Base-by-base conservation (phyloP, 2,329 filamentous ascomycete species). In the Fusarium sp. region DNA sequence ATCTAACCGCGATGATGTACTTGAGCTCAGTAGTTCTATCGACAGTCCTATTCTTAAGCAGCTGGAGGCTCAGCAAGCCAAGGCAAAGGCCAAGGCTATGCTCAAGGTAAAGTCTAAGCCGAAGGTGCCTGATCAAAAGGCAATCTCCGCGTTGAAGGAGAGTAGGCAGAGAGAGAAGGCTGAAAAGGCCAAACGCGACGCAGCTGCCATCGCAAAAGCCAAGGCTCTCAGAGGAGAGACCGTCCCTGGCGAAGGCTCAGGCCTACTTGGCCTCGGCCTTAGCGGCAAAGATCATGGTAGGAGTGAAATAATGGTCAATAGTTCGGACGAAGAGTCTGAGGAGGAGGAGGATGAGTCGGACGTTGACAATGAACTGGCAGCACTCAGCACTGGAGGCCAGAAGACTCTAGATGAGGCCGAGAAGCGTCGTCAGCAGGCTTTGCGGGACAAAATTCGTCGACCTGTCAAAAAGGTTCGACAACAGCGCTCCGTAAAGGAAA, bases 251-350 rank as follows among this genome's bases (percentile, higher is more conserved):
- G 93, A 94, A 76, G 93, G 93, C 4, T 96, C 93, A 61, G 94
- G 92, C 21, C 81, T 96, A 11, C 86, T 88, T 66, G 91, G 90
- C 26, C 85, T 97, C 50, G 85, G 92, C 36, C 84, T 94, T 2
- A 83, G 88, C 57, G 93, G 93, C 62, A 96, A 95, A 79, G 94
- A 96, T 56, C 92, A 95, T 75, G 86, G 88, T 5, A 92, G 92
- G 67, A 92, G 91, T 75, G 94, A 95, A 69, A 94, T 98, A 78
- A 97, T 98, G 94, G 93, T 98, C 24, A 90, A 92, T 59, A 92
- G 90, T 62, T 91, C 90, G 5, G 94, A 96, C 65, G 92, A 93
- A 64, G 90, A 93, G 46, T 87, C 92, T 40, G 88, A 88, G 39
- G 91, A 92, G 14, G 87, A 94, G 4, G 84, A 87, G 4, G 84